Base-by-base conservation (phyloP, 345 rosid genomes). In the Limnanthes douglasii region DNA sequence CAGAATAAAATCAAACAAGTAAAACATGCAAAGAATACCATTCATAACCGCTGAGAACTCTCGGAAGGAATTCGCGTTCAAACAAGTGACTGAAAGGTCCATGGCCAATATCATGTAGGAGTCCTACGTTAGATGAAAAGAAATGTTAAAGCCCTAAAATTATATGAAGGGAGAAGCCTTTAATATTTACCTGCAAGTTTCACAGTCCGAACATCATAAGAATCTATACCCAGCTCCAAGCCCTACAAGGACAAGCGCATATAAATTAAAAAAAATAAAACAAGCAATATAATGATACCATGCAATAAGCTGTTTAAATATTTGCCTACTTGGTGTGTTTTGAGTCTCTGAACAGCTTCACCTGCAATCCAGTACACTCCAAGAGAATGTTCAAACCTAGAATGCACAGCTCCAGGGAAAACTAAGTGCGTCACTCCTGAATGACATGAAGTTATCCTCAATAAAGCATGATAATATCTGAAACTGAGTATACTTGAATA, bases 61-160 rank as follows among this genome's bases (percentile, higher is more conserved):
- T 56, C 2, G 97, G 95, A n/a, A 88, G 93, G 53, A 88, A 88
- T 35, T 64, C 83, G 6, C 83, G 68, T 52, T 82, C 95, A 69
- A 88, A 82, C 67, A 75, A 57, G 62, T 88, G 95, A 47, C 95
- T 88, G 45, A 88, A 82, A 33, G 97, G 97, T 21, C 97, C 97
- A 62, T 88, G 93, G 34, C 95, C 97, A 45, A 82, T 66, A 60
- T 88, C 95, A 64, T 88, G 95, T 39, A 88, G 64, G 49, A 88
- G 93, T 31, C 97, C 97, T 78, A 52, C 51, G 61, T 35, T 38
- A 26, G 23, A 34, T 30, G 17, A 48, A 6, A 16, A 6, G 3
- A 41, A 12, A 23, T 56, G n/a, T n/a, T n/a, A n/a, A n/a, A n/a
- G n/a, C n/a, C n/a, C 41, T 42, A 51, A 36, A 56, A 7, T 3